Evolutionary conservation across 768 basidiomycete genomes (phyloP), one percentile per base, ranked within the genome.

Genomic region (Phaeotremella skinneri): DNA sequence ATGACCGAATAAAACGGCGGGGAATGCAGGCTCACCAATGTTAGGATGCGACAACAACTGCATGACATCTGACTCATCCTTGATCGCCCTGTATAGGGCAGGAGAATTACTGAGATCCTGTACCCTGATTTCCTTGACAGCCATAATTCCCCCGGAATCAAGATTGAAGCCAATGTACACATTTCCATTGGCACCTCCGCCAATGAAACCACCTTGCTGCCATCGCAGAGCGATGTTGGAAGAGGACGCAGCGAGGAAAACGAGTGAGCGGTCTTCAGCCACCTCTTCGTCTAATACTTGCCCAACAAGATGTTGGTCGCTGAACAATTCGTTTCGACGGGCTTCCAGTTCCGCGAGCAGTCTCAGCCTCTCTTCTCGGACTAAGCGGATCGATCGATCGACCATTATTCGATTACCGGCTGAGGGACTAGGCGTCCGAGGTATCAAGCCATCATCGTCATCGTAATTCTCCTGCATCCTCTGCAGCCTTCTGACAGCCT

Each of bases 191-290:
- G 96, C 93, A 16, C 96, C 96, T n/a, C 92, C 87, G 51, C 94
- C 96, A 67, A 99, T 97, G 79, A 97, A 97, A 58, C 88, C 85
- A 14, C 94, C 92, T 79, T 99, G 96, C 75, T 97, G 94, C 96
- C 96, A 99, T 39, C 90, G 85, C 61, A 98, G 87, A 2, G 91
- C 90, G 62, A 97, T 91, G 68, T 94, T 96, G 26, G 91, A 92
- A 39, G 86, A 87, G n/a, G 91, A 91, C 1, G 91, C 91, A 0
- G 96, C 96, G 39, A 99, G 83, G 81, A 92, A 94, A 4, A 92
- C 87, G 47, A 96, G 81, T 0, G 94, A 91, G 47, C 91, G 85
- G 75, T 99, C 94, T 78, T 98, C 96, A 6, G 87, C 84, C 62
- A 88, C 90, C 72, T 92, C 89, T 70, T 92, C 87, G 74, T 97